Base-by-base conservation (phyloP, 192 early-diverging fungal genomes). In the Gamsiella multidivaricata region DNA sequence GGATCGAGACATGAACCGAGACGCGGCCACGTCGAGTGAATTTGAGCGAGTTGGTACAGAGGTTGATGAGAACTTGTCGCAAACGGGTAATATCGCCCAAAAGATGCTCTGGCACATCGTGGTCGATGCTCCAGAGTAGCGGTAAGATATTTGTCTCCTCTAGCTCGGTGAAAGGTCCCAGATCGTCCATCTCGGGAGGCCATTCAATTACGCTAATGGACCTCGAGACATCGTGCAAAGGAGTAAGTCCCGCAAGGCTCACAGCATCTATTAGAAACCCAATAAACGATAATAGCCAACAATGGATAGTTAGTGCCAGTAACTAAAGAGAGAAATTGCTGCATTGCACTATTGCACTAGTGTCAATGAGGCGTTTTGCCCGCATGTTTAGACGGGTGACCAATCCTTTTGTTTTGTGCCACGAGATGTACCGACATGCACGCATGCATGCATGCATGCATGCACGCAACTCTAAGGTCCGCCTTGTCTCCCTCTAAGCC, bases 31-130 rank as follows among this genome's bases (percentile, higher is more conserved):
- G 69, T 45, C 59, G 59, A 10, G 62, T 82, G 62, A 84, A 83
- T 58, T 86, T 86, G 45, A 86, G 81, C 1, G 85, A 83, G 57
- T 86, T 86, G 5, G 85, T 84, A 59, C 85, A 86, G 34, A 86
- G 66, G 53, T 86, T 86, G 32, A 86, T 65, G 12, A 86, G 61
- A 2, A 86, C 84, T 62, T 86, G 85, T 36, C 81, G 80, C 32
- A 86, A 47, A 1, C 85, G 70, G 60, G 84, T 86, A 1, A 82
- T 84, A 47, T 86, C 85, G 12, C 85, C 85, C 54, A 86, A 67
- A n/a, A 86, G 63, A 57, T 81, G 78, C 29, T 86, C 83, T 28
- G 83, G 85, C 6, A 86, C 83, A 53, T 86, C 78, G 26, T 49
- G 41, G 26, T 84, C 85, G 18, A 86, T 84, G 18, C 81, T 84